These are phyloP conservation scores for Penicillium sp. DNA, from an alignment of 2,329 filamentous ascomycete genomes.

Conservation along the genomic window DNA sequence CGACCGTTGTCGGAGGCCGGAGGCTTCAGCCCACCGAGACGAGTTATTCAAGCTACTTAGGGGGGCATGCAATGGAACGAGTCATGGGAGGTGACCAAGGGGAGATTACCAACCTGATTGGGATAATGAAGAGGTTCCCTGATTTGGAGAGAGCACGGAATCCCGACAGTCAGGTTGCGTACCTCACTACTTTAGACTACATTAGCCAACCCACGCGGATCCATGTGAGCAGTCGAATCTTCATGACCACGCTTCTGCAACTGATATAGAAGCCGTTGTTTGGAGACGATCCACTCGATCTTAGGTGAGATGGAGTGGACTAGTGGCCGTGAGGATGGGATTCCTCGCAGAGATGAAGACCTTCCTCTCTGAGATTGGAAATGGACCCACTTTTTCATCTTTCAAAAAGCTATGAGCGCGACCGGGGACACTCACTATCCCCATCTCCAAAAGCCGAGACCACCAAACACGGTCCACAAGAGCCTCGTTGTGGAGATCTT, in stretches of 20 bases:
- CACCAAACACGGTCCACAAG: constrained; percentile 1
- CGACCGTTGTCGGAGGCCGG: not conserved
- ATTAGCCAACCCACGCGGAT: not conserved
- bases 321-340: not conserved
- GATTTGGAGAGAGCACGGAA: not conserved
- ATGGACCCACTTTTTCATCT: not conserved
- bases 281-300: not conserved
- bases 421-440: not conserved
- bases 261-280: not conserved
- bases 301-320: constrained; percentile 6
- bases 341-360: not conserved
- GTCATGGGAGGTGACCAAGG: not conserved
- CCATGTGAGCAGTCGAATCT: not conserved
- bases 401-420: too few relatives aligned
- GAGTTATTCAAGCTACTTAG: not conserved
- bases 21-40: not conserved
- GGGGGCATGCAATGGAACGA: not conserved
- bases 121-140: not conserved
- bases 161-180: not conserved
- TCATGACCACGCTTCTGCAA: not conserved
- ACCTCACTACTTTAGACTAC: not conserved
- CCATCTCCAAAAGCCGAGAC: not conserved
- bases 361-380: not conserved
- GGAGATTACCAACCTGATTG: not conserved
- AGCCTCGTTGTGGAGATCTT: constrained; percentile 9